phyloP scores from a whole-genome alignment of 2,329 filamentous ascomycete species.

The Tolypocladium nubicola region DNA sequence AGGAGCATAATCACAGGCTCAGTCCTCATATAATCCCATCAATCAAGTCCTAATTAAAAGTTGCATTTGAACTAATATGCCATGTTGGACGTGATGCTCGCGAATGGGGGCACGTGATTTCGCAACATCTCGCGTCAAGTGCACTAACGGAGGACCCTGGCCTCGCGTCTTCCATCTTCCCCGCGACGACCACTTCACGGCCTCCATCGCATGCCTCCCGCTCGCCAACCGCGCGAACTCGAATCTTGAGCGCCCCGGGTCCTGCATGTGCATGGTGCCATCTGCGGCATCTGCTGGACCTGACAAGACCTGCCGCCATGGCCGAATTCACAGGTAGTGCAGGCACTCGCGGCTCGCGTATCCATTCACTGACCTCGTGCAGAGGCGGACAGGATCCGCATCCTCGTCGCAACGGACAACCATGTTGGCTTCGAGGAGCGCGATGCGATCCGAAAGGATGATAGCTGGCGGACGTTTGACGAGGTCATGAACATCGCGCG shows the following conservation, averaged over 20 bases:
- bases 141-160: neutral
- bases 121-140: conserved; percentile 14
- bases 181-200: neutral
- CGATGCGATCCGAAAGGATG: conserved; percentile 87
- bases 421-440: conserved; percentile 96
- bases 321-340: conserved; percentile 18
- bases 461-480: conserved; percentile 94
- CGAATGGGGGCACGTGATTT: conserved; percentile 15
- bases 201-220: neutral
- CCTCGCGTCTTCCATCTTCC: neutral
- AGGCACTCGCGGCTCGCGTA: neutral
- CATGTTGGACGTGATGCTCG: neutral
- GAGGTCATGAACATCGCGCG: conserved; percentile 87
- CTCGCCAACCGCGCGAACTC: too few relatives aligned
- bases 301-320: conserved; percentile 9
- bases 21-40: too few relatives aligned
- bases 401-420: conserved; percentile 89
- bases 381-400: conserved; percentile 78
- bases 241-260: neutral
- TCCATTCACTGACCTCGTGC: conserved; percentile 6
- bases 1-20: neutral
- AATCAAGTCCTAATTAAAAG: neutral
- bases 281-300: too few relatives aligned
- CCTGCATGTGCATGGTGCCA: neutral
- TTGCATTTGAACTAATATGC: neutral